Conservation (phyloP, 176 grass and related monocot genomes). For the Leersia perrieri region DNA sequence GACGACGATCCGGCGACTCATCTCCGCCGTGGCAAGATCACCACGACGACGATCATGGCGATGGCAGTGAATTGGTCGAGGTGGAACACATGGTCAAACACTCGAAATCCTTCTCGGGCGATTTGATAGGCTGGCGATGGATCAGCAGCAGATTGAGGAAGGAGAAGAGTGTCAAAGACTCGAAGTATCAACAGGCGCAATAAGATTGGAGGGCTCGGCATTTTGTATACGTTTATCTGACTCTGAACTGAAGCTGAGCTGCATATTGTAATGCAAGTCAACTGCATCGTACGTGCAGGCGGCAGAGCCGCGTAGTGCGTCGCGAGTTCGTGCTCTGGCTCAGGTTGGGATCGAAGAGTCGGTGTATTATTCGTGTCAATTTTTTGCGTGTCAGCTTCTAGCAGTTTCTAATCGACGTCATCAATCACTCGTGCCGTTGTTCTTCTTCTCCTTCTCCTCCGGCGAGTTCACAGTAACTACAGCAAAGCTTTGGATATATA, state of each 20-base stretch:
- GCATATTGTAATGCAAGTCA: slow-evolving; percentile 16
- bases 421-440: no score
- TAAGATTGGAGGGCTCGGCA: neutral
- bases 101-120: neutral
- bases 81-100: neutral
- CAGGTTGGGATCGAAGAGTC: no score
- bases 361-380: no score
- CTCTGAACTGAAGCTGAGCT: neutral
- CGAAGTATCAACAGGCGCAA: neutral
- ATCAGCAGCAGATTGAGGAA: neutral
- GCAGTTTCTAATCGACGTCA: no score
- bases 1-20: neutral
- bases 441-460: no score
- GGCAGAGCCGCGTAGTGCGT: neutral
- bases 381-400: no score
- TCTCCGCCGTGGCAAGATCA: slow-evolving; percentile 5
- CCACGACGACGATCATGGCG: neutral
- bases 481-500: no score
- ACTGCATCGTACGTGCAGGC: slow-evolving; percentile 7
- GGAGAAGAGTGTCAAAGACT: neutral
- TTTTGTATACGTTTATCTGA: neutral
- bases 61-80: neutral
- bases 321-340: neutral
- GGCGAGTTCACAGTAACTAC: no score
- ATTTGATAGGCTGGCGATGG: neutral